Evolutionary conservation across 495 filamentous ascomycete genomes (phyloP), one percentile per base, ranked within the genome.

Genomic region (Penicillium cosmopolitanum): DNA sequence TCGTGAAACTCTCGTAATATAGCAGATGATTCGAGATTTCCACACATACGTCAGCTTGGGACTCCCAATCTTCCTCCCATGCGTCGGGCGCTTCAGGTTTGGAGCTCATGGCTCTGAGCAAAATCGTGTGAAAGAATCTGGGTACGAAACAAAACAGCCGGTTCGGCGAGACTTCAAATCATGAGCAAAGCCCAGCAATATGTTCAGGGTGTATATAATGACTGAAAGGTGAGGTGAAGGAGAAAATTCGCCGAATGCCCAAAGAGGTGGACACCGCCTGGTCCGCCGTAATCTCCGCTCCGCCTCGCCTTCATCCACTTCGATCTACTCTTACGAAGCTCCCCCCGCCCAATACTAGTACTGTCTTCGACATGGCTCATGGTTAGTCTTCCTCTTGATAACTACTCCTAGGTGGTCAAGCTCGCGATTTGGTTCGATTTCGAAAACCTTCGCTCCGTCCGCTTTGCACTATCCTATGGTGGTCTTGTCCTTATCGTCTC

Each of bases 51-150:
- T 96, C 91, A 38, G 89, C 91, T 68, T 89, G 80, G 5, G 75
- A 77, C 69, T 93, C 89, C 91, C 92, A 97, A 65, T 96, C 90
- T 62, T 94, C 91, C 56, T 92, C 93, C 93, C 93, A 97, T 48
- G 90, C 92, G 69, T 96, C 86, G 33, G 91, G 87, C 56, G 86
- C 73, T 43, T 64, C 59, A 55, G 77, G 74, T 50, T 76, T 81
- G 63, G 78, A 80, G 57, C 80, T 84, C 81, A 88, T 88, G 60
- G 62, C 72, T 50, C 53, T 61, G 10, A 15, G n/a, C 51, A 42
- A 40, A 56, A 57, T 43, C n/a, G 25, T 5, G 28, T 31, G 6
- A 31, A 18, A 25, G 47, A 62, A 50, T 21, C n/a, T 48, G 5
- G 34, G 11, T 18, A 18, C 40, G 16, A 15, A 57, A 5, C 15